Percentiles rank a stretch among this genome's conserved stretches.
phyloP scores from a whole-genome alignment of 1,139 yeast species.

The Protomyces macrosporus region DNA sequence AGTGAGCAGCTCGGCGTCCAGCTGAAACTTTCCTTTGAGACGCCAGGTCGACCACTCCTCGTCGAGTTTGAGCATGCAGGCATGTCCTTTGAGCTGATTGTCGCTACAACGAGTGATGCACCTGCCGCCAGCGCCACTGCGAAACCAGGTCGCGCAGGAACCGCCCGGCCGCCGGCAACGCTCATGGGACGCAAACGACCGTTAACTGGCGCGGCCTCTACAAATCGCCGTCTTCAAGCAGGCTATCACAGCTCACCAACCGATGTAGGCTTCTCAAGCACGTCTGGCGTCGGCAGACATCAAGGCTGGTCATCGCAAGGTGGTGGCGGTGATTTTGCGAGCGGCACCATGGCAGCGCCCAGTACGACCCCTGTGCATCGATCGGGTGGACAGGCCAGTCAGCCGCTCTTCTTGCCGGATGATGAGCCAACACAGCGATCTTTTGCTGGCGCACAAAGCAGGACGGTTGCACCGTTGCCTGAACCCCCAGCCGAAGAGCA shows the following conservation, averaged over 20 bases:
- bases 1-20: slow-evolving; percentile 1
- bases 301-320: neutral
- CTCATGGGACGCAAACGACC: neutral
- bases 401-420: neutral
- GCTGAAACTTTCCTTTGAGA: neutral
- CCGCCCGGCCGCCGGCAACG: neutral
- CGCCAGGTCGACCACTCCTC: slow-evolving; percentile 12
- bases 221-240: neutral
- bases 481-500: neutral
- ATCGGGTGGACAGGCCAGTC: neutral
- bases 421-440: neutral
- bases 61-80: slow-evolving; percentile 17
- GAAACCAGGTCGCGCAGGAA: neutral
- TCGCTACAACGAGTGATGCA: slow-evolving; percentile 17
- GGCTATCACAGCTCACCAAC: neutral
- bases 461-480: neutral
- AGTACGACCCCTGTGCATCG: neutral
- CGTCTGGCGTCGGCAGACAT: neutral
- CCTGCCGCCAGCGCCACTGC: neutral
- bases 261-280: neutral
- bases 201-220: neutral
- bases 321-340: neutral
- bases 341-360: neutral
- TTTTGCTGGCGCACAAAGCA: neutral
- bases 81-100: slow-evolving; percentile 6